Base-by-base conservation (phyloP, 2,329 filamentous ascomycete genomes). In the Fusarium neocosmosporiellum region DNA sequence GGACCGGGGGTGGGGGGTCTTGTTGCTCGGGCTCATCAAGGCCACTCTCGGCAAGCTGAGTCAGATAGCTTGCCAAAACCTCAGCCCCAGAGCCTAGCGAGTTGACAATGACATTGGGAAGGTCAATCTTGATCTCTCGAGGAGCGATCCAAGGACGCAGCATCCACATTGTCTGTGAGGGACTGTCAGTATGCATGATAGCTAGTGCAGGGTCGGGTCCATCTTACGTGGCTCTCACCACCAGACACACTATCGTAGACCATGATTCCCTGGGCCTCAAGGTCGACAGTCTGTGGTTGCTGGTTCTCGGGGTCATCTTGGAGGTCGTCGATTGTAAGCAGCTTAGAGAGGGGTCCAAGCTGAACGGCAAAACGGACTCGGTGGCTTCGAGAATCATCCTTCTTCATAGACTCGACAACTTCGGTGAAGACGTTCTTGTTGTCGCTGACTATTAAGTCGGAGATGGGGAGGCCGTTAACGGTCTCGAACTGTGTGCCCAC, bases 221-320 rank as follows among this genome's bases (percentile, higher is more conserved):
- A 24, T 88, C 93, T 87, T 89, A 97, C 94, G 87, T 98, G 96
- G 78, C 94, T 96, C 80, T 96, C 94, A 64, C 92, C 93, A 59
- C 94, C 95, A 39, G 94, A 94, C 14, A 93, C 89, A 70, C 93
- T 91, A 81, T 98, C 95, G 80, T 98, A 98, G 8, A 98, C 94
- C 93, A 98, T 97, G 79, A 99, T 99, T 24, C 96, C 96, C 83
- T 99, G 96, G 8, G 94, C 97, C 84, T 99, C 97, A 67, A 99
- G 88, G 70, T 95, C 92, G 68, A 98, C 87, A 41, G 90, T 71
- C 64, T 82, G 87, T 65, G 75, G 71, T 55, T 78, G 73, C 58
- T 66, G 82, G 79, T 63, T 84, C 80, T 84, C 78, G 55, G 80
- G 76, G 48, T 82, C 82, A 31, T 84, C 82, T 66, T 82, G 79